Evolutionary conservation across 2,329 filamentous ascomycete species (phyloP).

Genomic region (Penicillium sp.): DNA sequence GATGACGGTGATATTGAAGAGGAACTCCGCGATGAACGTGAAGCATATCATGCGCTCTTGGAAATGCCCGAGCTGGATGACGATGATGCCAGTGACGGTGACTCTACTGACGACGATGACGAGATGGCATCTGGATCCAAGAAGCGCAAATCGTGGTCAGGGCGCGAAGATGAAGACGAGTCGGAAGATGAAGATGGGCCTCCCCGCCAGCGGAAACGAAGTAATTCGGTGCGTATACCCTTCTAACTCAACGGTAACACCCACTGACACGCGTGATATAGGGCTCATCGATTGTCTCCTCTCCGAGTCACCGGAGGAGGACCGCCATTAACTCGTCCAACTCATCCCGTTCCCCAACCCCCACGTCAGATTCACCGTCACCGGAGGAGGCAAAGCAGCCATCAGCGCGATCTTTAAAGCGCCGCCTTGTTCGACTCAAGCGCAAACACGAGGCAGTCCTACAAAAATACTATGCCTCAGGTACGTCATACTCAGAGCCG

Average conservation of each 20-base stretch:
- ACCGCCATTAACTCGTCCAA: slow-evolving; percentile 48
- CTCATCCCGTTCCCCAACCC: slow-evolving; percentile 52
- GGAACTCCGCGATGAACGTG: slow-evolving; percentile 71
- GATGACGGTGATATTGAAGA: slow-evolving; percentile 95
- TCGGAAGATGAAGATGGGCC: slow-evolving; percentile 72
- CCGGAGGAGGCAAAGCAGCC: slow-evolving; percentile 58
- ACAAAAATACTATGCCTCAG: slow-evolving; percentile 80
- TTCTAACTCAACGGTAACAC: neutral
- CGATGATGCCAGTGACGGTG: slow-evolving; percentile 64
- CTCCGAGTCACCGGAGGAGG: slow-evolving; percentile 47
- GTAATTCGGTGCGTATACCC: slow-evolving; percentile 71
- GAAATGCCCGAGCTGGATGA: slow-evolving; percentile 91
- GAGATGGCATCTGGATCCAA: slow-evolving; percentile 53
- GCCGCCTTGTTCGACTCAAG: slow-evolving; percentile 73
- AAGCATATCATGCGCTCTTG: slow-evolving; percentile 81
- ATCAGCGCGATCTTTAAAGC: slow-evolving; percentile 72
- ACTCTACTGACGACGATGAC: slow-evolving; percentile 61
- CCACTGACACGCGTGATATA: slow-evolving; percentile 30
- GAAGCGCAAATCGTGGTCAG: slow-evolving; percentile 81
- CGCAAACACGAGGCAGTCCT: slow-evolving; percentile 76
- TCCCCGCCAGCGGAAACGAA: slow-evolving; percentile 78
- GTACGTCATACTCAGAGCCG: slow-evolving; percentile 90
- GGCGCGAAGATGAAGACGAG: slow-evolving; percentile 68
- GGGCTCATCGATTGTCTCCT: slow-evolving; percentile 47
- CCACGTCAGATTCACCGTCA: slow-evolving; percentile 46